Evolutionary conservation across 2,329 filamentous ascomycete species (phyloP).

Genomic region (Teratosphaeria zuluensis): DNA sequence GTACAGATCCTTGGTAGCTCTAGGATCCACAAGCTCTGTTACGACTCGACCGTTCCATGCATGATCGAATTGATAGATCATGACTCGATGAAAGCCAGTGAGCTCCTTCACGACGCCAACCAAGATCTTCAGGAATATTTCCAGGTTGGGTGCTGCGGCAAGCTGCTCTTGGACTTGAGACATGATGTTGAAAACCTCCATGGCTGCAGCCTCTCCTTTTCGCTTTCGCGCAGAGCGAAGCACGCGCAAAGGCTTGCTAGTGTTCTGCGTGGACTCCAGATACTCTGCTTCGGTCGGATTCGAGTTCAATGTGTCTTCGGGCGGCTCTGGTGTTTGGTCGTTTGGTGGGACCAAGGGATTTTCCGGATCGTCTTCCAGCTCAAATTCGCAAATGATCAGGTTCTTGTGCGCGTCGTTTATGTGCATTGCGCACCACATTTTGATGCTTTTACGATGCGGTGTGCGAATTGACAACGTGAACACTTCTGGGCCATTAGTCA

Average conservation of each 20-base stretch:
- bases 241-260: constrained; percentile 68
- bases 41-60: constrained; percentile 78
- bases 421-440: constrained; percentile 84
- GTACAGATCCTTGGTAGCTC: constrained; percentile 71
- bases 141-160: constrained; percentile 58
- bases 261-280: constrained; percentile 62
- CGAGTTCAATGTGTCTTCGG: constrained; percentile 64
- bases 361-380: constrained; percentile 65
- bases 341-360: constrained; percentile 56
- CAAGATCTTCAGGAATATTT: constrained; percentile 67
- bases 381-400: constrained; percentile 78
- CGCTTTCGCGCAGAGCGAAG: constrained; percentile 65
- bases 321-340: constrained; percentile 50
- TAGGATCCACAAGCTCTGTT: constrained; percentile 73
- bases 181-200: constrained; percentile 88
- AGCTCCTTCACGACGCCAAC: constrained; percentile 82
- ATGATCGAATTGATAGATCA: constrained; percentile 86
- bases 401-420: constrained; percentile 58
- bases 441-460: constrained; percentile 47
- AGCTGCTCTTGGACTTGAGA: constrained; percentile 85
- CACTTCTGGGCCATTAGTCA: constrained; percentile 70
- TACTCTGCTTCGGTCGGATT: constrained; percentile 66
- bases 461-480: constrained; percentile 67
- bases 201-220: constrained; percentile 68
- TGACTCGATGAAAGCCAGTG: constrained; percentile 82